Evolutionary conservation across 345 rosid genomes (phyloP).

Genomic region (Alliaria petiolata): DNA sequence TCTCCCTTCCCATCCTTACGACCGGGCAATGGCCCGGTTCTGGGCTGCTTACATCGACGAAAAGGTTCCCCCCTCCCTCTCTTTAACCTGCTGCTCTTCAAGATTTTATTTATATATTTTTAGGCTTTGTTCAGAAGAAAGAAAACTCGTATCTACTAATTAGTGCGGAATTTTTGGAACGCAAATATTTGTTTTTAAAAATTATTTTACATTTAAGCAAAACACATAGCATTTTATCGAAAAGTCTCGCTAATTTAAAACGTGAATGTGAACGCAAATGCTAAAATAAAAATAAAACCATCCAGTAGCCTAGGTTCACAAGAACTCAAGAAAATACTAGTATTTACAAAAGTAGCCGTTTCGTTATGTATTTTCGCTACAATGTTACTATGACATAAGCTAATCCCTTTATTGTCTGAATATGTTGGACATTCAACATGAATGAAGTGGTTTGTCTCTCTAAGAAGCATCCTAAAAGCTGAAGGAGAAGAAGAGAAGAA

Average conservation of each 20-base stretch:
- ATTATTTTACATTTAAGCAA: background rate
- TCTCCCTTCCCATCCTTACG: constrained; percentile 62
- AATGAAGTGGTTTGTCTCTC: constrained; percentile 46
- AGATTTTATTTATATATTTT: background rate
- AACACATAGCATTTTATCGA: background rate
- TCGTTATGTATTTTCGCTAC: too few species aligned
- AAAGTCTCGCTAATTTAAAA: background rate
- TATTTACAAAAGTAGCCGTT: too few species aligned
- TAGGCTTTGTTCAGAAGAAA: background rate
- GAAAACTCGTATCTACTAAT: background rate
- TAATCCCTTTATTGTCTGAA: background rate
- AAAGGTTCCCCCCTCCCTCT: constrained; percentile 37
- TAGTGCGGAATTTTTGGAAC: background rate
- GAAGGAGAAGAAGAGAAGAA: constrained; percentile 45
- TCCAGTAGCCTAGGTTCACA: background rate
- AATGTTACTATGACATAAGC: background rate
- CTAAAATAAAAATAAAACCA: background rate
- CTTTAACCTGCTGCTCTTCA: background rate
- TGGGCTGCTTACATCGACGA: constrained; percentile 75
- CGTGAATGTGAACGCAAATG: background rate
- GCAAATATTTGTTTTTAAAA: background rate
- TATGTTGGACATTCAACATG: constrained; percentile 6
- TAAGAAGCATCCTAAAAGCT: constrained; percentile 29
- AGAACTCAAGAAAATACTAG: background rate
- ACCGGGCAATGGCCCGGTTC: constrained; percentile 65